Base-by-base conservation (phyloP, 2,329 filamentous ascomycete species). In the Ascochyta pisi region DNA sequence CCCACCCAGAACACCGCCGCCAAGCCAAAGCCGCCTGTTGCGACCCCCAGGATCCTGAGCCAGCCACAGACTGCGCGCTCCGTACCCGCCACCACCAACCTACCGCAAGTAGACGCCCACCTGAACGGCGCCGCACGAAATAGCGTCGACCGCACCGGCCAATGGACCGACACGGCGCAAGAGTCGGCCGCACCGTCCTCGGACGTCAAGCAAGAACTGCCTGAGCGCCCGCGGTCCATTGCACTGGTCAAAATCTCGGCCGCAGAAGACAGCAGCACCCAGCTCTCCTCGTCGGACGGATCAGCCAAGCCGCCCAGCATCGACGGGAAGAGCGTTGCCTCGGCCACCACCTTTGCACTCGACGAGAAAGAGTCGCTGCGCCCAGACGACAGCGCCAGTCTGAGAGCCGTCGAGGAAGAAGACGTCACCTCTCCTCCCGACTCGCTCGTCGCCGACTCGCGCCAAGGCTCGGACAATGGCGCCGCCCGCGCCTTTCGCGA, bases 281-380 rank as follows among this genome's bases (percentile, higher is more conserved):
- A 80, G 56, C 65, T 81, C 4, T 80, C 79, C 16, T 81, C 79
- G 15, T 87, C 84, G 15, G 84, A 79, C 62, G 84, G 82, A 41
- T 87, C 85, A 35, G 92, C 88, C 3, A 97, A 97, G 76, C 91
- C 91, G 47, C 89, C 91, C 33, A 97, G 92, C 71, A 82, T 96
- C 37, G 94, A 97, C 73, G 65, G 66, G 27, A 97, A 97, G 79
- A 97, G 93, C 74, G 91, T 96, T 67, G 92, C 92, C 4, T 98
- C 94, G 24, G 92, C 91, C 15, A 96, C 92, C 4, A 97, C 94
- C 0, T 97, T 96, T 77, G 92, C 91, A n/a, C 81, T 97, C 71
- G 94, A 98, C 69, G 94, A 98, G 76, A 97, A 97, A 74, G 94
- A 97, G 73, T 97, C 93, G 6, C 82, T 97, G 50, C 89, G 93